Conservation (phyloP, 2,329 filamentous ascomycete genomes). For the Graphilbum sp. region DNA sequence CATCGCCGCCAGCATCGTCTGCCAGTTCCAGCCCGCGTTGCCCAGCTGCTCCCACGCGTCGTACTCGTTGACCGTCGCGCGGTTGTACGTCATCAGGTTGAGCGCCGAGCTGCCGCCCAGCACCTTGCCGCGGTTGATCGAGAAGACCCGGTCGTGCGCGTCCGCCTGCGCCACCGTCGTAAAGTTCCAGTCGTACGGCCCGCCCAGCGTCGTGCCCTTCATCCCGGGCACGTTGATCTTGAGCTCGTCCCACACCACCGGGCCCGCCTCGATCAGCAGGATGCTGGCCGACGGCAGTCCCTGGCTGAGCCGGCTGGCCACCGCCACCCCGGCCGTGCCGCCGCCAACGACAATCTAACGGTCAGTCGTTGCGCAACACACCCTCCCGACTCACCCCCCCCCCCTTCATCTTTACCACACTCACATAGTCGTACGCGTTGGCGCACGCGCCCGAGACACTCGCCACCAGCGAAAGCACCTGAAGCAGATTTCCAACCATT, state of each 20-base stretch:
- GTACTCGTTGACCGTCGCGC: conserved; percentile 17
- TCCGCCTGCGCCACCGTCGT: conserved; percentile 10
- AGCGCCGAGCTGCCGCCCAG: conserved; percentile 22
- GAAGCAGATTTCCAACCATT: no score
- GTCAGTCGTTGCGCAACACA: no score
- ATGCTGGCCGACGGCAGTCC: no score
- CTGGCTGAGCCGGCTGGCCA: conserved; percentile 11
- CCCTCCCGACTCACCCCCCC: no score
- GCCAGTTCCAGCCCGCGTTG: conserved; percentile 9
- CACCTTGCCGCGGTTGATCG: conserved; percentile 14
- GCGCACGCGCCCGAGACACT: no score
- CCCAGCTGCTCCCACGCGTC: conserved; percentile 19
- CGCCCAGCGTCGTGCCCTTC: conserved; percentile 7
- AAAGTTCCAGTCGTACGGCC: conserved; percentile 12
- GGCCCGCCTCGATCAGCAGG: conserved; percentile 8
- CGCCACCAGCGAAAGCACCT: no score
- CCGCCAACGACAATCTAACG: conserved; percentile 12
- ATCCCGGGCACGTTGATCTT: conserved; percentile 10
- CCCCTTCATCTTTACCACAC: no score
- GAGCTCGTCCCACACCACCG: conserved; percentile 11
- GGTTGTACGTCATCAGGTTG: conserved; percentile 19
- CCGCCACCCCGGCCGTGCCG: conserved; percentile 11
- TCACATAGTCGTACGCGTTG: no score
- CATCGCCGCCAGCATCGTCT: conserved; percentile 15
- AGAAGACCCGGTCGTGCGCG: no score